Conservation (phyloP, 73 alveolate genomes). For the Paramecium tetraurelia region DNA sequence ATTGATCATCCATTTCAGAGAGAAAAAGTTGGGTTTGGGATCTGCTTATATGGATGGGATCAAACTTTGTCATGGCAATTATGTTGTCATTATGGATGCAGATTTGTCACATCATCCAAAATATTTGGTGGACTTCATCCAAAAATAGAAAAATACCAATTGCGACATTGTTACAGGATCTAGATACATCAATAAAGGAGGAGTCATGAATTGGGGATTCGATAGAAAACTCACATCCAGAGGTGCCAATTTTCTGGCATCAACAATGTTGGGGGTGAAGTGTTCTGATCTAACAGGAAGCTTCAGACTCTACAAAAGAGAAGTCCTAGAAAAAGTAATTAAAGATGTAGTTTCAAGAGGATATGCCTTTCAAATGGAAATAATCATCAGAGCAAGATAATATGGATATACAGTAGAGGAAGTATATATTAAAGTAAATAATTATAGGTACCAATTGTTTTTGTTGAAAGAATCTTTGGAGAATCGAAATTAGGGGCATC, state of each 20-base stretch:
- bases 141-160: slow-evolving; percentile 80
- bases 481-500: slow-evolving; percentile 95
- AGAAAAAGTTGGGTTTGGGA: slow-evolving; percentile 98
- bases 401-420: slow-evolving; percentile 69
- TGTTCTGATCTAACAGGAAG: slow-evolving; percentile 97
- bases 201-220: slow-evolving; percentile 98
- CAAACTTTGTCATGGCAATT: slow-evolving; percentile 85
- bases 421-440: slow-evolving; percentile 36
- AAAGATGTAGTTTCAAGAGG: slow-evolving; percentile 86
- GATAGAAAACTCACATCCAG: slow-evolving; percentile 90
- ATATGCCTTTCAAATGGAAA: slow-evolving; percentile 98
- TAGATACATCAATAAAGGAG: slow-evolving; percentile 85
- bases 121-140: slow-evolving; percentile 69
- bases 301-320: slow-evolving; percentile 86
- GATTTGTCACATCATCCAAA: slow-evolving; percentile 97
- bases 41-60: slow-evolving; percentile 97
- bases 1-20: slow-evolving; percentile 82
- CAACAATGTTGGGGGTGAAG: slow-evolving; percentile 80
- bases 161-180: slow-evolving; percentile 97
- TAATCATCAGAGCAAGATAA: slow-evolving; percentile 89
- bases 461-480: slow-evolving; percentile 97
- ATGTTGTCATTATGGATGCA: slow-evolving; percentile 97
- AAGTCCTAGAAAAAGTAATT: slow-evolving; percentile 84
- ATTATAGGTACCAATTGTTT: slow-evolving; percentile 96
- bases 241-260: slow-evolving; percentile 97